Evolutionary conservation across 495 filamentous ascomycete species (phyloP), one percentile per base, ranked within the genome.

Genomic region (Annulohypoxylon moriforme): DNA sequence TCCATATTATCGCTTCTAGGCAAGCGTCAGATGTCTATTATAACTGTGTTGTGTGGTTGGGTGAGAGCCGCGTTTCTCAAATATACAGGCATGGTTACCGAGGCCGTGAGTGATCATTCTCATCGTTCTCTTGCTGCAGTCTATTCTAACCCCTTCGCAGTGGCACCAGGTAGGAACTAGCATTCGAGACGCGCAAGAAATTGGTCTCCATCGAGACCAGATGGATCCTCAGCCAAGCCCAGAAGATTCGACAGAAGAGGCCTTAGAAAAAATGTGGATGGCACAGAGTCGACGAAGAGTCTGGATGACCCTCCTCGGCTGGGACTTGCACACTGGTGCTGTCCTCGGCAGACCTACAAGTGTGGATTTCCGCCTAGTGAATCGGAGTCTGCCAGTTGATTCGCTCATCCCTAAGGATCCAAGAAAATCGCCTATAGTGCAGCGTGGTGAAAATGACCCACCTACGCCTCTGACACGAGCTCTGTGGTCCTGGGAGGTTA

Each of bases 121-220:
- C 18, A 16, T 22, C 9, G 18, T 29, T 0, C 14, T 1, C 1
- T 1, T 24, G 7, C 47, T 59, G 18, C 20, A n/a, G 2, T 44
- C n/a, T 24, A 60, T 71, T 59, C 75, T 77, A 73, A 79, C 72
- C 27, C 20, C 31, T 42, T 7, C n/a, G 34, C 47, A 84, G 75
- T 91, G 88, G 89, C 88, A 91, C 78, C 81, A 83, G 13, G 80
- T 91, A 18, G 87, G 86, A 14, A 77, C 81, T 27, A 80, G 82
- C 9, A 90, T 90, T 55, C 78, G 87, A 42, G 89, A 91, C 76
- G 89, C 85, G 7, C 88, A 89, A 74, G 88, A 89, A 67, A 86
- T 91, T 57, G 89, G 87, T 24, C 71, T 91, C 40, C 88, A 90
- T 68, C 82, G 83, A 25, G 82, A 87, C 58, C 73, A 77, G 42